Conservation (phyloP, 2,329 filamentous ascomycete genomes). For the Verticillium klebahnii region DNA sequence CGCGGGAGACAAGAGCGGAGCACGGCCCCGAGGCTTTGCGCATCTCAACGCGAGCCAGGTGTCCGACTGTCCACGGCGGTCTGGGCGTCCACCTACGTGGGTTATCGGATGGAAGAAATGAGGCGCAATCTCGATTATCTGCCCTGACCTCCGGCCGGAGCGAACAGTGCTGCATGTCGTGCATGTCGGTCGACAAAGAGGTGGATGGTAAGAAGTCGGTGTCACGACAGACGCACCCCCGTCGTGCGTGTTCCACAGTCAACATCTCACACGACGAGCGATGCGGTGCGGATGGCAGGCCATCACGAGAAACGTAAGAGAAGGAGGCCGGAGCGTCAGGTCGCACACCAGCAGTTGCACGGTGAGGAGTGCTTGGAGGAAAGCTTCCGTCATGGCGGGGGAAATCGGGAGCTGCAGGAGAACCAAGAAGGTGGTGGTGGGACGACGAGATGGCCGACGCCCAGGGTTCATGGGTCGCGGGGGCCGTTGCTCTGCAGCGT, state of each 20-base stretch:
- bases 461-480: background rate
- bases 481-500: background rate
- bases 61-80: background rate
- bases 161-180: background rate
- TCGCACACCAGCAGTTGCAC: no score
- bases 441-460: background rate
- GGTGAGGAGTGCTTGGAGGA: no score
- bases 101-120: background rate
- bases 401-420: background rate
- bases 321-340: background rate
- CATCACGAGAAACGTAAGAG: background rate
- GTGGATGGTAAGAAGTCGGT: no score
- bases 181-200: background rate
- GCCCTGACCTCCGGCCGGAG: background rate
- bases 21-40: background rate
- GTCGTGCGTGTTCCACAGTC: background rate
- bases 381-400: background rate
- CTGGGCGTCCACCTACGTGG: background rate
- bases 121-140: background rate
- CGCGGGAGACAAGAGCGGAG: background rate
- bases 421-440: background rate
- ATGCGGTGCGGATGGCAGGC: background rate
- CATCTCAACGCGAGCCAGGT: background rate
- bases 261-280: background rate
- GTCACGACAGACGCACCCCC: background rate